Base-by-base conservation (phyloP, 2,329 filamentous ascomycete genomes). In the Arthrobotrys pseudoclavata region DNA sequence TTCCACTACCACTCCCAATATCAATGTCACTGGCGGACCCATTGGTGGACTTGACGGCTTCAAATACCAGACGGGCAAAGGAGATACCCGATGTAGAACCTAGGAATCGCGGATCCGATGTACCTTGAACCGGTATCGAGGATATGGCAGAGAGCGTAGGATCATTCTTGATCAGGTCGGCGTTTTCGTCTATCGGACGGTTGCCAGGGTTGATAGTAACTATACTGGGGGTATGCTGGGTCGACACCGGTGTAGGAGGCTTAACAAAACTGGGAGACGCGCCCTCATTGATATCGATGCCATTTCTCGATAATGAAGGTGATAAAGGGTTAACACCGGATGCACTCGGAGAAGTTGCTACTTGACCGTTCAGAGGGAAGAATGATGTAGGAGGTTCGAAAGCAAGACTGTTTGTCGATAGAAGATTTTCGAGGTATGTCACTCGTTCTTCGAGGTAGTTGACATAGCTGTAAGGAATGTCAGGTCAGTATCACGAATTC, bases 51-150 rank as follows among this genome's bases (percentile, higher is more conserved):
- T 97, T 96, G 55, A 98, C 93, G 0, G 95, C 95, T 9, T 95
- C 94, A 83, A 97, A 96, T 10, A 98, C 95, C 12, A 98, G 93
- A 70, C 93, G 89, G 4, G 95, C 94, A 85, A 98, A 98, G 0
- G 94, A 97, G 62, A 98, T 96, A 15, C 94, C 95, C 1, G 93
- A 94, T 0, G 93, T 91, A 0, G 93, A 93, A 15, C 93, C 93
- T 15, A 96, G 86, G 82, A 94, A 94, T 79, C 93, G 89, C 1
- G 92, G 90, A 83, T 96, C 93, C 2, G 92, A 78, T 55, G 74
- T 78, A 4, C 67, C 74, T 34, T 93, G 91, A 24, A 94, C 91
- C 24, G 92, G 92, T 5, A 78, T 78, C 10, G 69, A 71, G 0
- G 67, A 71, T 62, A 78, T 79, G 12, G 69, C 69, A 48, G 68